A percentile compares a stretch with the other conserved stretches of the same genome.
Conservation (phyloP, 768 basidiomycete genomes). For the Leccinum olivaceopallidum region DNA sequence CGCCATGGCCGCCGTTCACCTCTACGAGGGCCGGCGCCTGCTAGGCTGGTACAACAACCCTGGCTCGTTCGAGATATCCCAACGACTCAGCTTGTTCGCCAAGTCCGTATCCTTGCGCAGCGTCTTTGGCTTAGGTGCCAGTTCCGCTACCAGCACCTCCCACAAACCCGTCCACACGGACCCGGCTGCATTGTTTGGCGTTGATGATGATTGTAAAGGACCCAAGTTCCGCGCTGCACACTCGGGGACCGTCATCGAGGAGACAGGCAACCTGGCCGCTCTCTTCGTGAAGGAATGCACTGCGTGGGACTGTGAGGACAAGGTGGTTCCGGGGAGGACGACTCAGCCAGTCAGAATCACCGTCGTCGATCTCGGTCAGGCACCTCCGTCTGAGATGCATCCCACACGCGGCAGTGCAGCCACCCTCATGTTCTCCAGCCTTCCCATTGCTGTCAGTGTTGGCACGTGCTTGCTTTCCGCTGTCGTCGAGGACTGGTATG, state of each 20-base stretch:
- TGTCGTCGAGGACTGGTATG: conserved; percentile 25
- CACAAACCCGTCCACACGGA: conserved; percentile 10
- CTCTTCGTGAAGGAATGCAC: conserved; percentile 38
- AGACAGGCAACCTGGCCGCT: conserved; percentile 54
- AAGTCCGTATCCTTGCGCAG: conserved; percentile 9
- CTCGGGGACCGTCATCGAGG: conserved; percentile 52
- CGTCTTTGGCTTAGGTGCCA: neutral
- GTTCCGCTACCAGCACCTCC: neutral
- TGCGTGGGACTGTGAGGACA: conserved; percentile 11
- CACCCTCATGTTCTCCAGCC: conserved; percentile 12
- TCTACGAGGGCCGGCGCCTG: conserved; percentile 30
- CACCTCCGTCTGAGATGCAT: conserved; percentile 11
- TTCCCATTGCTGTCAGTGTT: conserved; percentile 26
- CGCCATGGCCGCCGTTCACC: conserved; percentile 29
- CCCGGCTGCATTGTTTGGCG: conserved; percentile 10
- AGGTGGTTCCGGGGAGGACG: conserved; percentile 11
- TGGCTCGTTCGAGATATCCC: conserved; percentile 31
- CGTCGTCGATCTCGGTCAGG: conserved; percentile 11
- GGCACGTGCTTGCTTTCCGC: conserved; percentile 23
- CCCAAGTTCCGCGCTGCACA: conserved; percentile 77
- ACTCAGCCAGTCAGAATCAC: conserved; percentile 13
- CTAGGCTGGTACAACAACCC: conserved; percentile 39
- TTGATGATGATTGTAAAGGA: conserved; percentile 18
- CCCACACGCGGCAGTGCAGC: conserved; percentile 2
- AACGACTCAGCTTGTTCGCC: conserved; percentile 21